Evolutionary conservation across 495 filamentous ascomycete species (phyloP), one percentile per base, ranked within the genome.

Genomic region (Lasiosphaeriaceae sp.): DNA sequence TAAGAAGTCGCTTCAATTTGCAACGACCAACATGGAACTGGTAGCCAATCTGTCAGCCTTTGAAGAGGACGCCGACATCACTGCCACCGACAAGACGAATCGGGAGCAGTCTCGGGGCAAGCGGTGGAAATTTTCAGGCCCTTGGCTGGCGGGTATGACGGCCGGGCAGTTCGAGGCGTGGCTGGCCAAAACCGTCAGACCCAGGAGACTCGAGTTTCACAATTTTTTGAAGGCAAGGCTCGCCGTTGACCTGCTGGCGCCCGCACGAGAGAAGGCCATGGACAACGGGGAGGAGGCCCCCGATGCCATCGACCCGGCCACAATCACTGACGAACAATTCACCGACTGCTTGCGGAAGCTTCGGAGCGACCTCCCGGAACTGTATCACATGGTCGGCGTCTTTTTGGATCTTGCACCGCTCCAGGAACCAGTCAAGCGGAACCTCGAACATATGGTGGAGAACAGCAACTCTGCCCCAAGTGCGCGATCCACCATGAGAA

Each of bases 61-160:
- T 58, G 85, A 90, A 50, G 71, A 77, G 37, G 65, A 73, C 2
- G 43, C 70, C 47, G 84, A 86, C 53, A 61, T 77, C 20, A 85
- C 81, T 11, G 71, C 68, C 29, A 58, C 39, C 67, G 0, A 62
- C 67, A 48, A 60, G 68, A 21, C 66, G 59, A 20, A 49, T 44
- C n/a, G 53, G 64, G 4, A 56, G 64, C 19, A 59, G 58, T n/a
- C n/a, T n/a, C n/a, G n/a, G 1, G 76, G 72, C 52, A 69, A 72
- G 58, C 74, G 85, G 57, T 94, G 89, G 89, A 90, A 86, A 60
- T 90, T 83, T 59, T 72, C 72, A 35, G 92, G 94, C 0, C 94
- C 94, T 9, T 96, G 87, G 85, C 78, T 97, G 26, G 84, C 85
- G 12, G 87, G 86, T 16, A 84, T 90, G 80, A 82, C 79, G 4